Evolutionary conservation across 2,329 filamentous ascomycete species (phyloP).

Genomic region (Hymenoscyphus linearis): DNA sequence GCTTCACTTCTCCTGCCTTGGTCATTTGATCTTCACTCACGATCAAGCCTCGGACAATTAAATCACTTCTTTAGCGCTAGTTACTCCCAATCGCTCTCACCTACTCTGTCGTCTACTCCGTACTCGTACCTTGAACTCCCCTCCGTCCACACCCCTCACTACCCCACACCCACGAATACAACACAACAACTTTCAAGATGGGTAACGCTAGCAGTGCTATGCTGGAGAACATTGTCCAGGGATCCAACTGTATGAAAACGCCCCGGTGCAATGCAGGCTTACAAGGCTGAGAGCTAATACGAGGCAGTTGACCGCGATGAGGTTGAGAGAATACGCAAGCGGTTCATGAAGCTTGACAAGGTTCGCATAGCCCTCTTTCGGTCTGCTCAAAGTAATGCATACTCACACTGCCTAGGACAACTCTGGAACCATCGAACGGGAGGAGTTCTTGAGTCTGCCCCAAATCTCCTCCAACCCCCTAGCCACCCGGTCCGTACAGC

Average conservation of each 20-base stretch:
- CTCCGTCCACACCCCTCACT: conserved; percentile 10
- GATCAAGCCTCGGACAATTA: background rate
- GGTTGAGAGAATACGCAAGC: conserved; percentile 89
- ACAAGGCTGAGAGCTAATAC: conserved; percentile 9
- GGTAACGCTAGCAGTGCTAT: conserved; percentile 68
- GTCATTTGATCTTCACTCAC: background rate
- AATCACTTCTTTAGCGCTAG: background rate
- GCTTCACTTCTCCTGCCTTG: background rate
- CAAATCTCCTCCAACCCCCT: conserved; percentile 98
- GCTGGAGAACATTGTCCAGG: conserved; percentile 92
- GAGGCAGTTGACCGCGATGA: conserved; percentile 87
- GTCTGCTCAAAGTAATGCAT: background rate
- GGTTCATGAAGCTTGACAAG: conserved; percentile 99
- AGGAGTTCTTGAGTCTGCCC: conserved; percentile 94
- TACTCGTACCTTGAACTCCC: background rate
- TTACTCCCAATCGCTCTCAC: too few species aligned
- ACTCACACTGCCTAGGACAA: conserved; percentile 65
- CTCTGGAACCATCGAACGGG: conserved; percentile 95
- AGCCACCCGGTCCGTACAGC: conserved; percentile 66
- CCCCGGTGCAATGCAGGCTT: conserved; percentile 3
- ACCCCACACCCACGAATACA: conserved; percentile 7
- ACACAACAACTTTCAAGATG: conserved; percentile 40
- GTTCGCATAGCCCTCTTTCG: conserved; percentile 41
- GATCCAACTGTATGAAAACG: conserved; percentile 75
- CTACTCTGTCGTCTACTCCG: background rate